Base-by-base conservation (phyloP, 2,329 filamentous ascomycete species). In the Xylaria sp. region DNA sequence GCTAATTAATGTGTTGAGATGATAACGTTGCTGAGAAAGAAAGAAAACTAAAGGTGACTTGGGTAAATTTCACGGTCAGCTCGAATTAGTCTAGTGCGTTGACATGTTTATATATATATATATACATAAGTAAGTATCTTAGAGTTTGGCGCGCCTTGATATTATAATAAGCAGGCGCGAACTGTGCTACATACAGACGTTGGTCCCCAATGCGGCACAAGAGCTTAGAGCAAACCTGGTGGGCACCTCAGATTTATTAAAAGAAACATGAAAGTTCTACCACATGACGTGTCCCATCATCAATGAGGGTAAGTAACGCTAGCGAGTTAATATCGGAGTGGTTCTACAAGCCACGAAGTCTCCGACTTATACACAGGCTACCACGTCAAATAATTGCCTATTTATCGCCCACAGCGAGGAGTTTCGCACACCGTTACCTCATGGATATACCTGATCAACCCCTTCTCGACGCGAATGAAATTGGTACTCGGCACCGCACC, bases 371-470 rank as follows among this genome's bases (percentile, higher is more conserved):
- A 34, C 13, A 36, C 8, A 23, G 20, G 30, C 50, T 36, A 20
- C 32, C 50, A 55, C 30, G 10, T 1, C 13, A 55, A n/a, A 10
- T 2, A 13, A 15, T 4, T 4, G 6, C 25, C 25, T 15, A 8
- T 10, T 68, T 39, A 74, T 67, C 74, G 71, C 45, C 74, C 74
- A 60, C 75, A 76, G 12, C 68, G 65, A 9, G 41, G 70, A 20
- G 70, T 73, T 12, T 70, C 62, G 43, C 75, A 76, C 20, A 76
- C 70, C 1, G 75, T 76, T 23, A 70, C 46, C 59, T 76, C 75
- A 48, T 78, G 76, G 43, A 78, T 77, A 57, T 78, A 78, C 10
- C 76, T 69, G 23, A 78, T 73, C 70, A 68, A 69, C 3, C 76
- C 75, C 0, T 65, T 68, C 69, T 78, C 75, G 34, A 78, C 72